Conservation (phyloP, 768 basidiomycete species). For the Bullera alba region DNA sequence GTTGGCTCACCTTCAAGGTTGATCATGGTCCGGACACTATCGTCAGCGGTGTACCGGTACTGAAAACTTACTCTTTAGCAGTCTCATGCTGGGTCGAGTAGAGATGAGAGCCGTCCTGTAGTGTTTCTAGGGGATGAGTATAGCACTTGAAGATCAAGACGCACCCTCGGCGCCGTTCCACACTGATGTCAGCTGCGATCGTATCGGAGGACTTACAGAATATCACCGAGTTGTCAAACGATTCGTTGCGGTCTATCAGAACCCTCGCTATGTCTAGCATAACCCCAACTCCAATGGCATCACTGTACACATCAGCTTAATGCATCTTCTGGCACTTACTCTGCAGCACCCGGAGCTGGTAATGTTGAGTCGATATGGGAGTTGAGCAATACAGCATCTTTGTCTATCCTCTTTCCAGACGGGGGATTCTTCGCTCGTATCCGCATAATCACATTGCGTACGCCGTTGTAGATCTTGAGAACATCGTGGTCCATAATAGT, state of each 20-base stretch:
- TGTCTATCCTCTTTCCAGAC: conserved; percentile 55
- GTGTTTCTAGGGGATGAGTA: conserved; percentile 55
- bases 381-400: conserved; percentile 78
- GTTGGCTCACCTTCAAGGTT: conserved; percentile 69
- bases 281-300: conserved; percentile 77
- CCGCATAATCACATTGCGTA: conserved; percentile 84
- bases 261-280: conserved; percentile 87
- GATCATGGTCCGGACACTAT: conserved; percentile 66
- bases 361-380: conserved; percentile 83
- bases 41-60: neutral
- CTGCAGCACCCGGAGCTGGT: conserved; percentile 60
- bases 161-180: conserved; percentile 79
- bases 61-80: conserved; percentile 59
- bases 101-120: conserved; percentile 90
- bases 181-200: conserved; percentile 50
- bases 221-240: conserved; percentile 68
- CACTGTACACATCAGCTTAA: conserved; percentile 51
- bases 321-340: conserved; percentile 25
- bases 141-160: neutral
- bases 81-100: conserved; percentile 80
- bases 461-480: conserved; percentile 76
- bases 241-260: conserved; percentile 59
- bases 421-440: conserved; percentile 52
- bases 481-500: conserved; percentile 78
- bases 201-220: conserved; percentile 57